Percentiles rank a stretch among this genome's conserved stretches.
These are phyloP conservation scores for Diaporthe sp. DNA, from an alignment of 2,329 filamentous ascomycete species.

Conservation along the genomic window DNA sequence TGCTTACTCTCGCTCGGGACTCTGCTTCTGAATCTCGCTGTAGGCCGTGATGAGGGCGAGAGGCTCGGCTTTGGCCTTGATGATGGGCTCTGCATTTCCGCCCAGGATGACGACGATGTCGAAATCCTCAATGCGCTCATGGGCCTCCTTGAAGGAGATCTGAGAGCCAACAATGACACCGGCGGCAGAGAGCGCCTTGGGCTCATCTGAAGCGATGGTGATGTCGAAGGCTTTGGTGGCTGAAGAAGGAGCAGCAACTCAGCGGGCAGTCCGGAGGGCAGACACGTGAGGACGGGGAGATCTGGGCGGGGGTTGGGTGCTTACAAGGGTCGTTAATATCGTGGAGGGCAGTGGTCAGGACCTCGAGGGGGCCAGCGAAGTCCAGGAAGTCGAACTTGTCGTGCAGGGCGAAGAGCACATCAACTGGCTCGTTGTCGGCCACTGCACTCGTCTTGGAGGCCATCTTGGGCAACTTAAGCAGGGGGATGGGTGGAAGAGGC, in stretches of 20 bases:
- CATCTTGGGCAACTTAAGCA: constrained; percentile 61
- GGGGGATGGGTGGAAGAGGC: constrained; percentile 3
- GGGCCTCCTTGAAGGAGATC: constrained; percentile 83
- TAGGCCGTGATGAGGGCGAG: constrained; percentile 81
- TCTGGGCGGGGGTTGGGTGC: constrained; percentile 24
- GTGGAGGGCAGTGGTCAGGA: constrained; percentile 64
- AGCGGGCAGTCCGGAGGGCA: constrained; percentile 9
- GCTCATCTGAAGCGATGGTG: constrained; percentile 67
- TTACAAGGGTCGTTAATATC: constrained; percentile 66
- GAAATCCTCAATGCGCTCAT: constrained; percentile 80
- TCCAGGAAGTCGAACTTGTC: constrained; percentile 72
- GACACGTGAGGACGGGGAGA: constrained; percentile 22
- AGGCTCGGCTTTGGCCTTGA: constrained; percentile 78
- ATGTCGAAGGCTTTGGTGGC: constrained; percentile 71
- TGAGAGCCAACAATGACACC: constrained; percentile 80
- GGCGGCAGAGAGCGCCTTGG: constrained; percentile 69
- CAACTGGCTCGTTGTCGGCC: constrained; percentile 68
- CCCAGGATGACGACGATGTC: constrained; percentile 85
- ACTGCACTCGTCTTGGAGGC: constrained; percentile 71
- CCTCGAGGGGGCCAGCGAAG: constrained; percentile 69
- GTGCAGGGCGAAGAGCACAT: constrained; percentile 73
- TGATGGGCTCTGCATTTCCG: constrained; percentile 73
- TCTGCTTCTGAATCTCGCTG: constrained; percentile 83
- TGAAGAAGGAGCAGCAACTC: constrained; percentile 46
- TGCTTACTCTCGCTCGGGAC: constrained; percentile 76